Base-by-base conservation (phyloP, 1,139 yeast genomes). In the Yamadazyma buinensis region DNA sequence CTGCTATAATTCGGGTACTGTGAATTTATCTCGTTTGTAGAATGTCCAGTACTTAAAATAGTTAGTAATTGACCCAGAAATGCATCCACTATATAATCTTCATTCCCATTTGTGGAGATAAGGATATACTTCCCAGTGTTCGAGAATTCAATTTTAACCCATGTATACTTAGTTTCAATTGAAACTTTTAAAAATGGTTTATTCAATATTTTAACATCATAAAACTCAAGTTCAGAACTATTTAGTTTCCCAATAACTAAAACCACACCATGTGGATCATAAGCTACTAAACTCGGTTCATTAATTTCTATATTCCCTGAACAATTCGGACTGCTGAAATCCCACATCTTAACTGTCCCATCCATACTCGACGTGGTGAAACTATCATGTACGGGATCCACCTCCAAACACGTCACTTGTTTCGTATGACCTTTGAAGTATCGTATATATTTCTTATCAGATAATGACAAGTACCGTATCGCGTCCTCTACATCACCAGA, bases 351-450 rank as follows among this genome's bases (percentile, higher is more conserved):
- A 3, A 88, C 86, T 0, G 95, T 78, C 36, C 82, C 74, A 55
- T 94, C 99, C 39, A 72, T 55, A 2, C 95, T 74, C 0, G 92
- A 71, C 21, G 90, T 77, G 7, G 87, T 48, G 46, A 88, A 77
- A 10, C 74, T 59, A 49, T 86, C 90, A 36, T 75, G 70, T 3
- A 79, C 61, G 0, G 97, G 97, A 29, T 82, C 76, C 44, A 88
- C 77, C 51, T 86, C 88, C 6, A 92, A 59, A 7, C 77, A 70
- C 2, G 76, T 73, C 10, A 92, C 97, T 42, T 77, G 74, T 15
- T 75, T 83, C 34, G 79, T 79, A 56, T 92, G 99, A 2, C 97
- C 97, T 43, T 74, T 74, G 61, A 87, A 92, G 56, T 90, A 92
- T 35, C 96, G 75, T 14, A 88, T 65, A 51, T 82, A 92, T 39